These are phyloP conservation scores for Globisporangium viniferum DNA, from an alignment of 352 stramenopile species.

Conservation along the genomic window DNA sequence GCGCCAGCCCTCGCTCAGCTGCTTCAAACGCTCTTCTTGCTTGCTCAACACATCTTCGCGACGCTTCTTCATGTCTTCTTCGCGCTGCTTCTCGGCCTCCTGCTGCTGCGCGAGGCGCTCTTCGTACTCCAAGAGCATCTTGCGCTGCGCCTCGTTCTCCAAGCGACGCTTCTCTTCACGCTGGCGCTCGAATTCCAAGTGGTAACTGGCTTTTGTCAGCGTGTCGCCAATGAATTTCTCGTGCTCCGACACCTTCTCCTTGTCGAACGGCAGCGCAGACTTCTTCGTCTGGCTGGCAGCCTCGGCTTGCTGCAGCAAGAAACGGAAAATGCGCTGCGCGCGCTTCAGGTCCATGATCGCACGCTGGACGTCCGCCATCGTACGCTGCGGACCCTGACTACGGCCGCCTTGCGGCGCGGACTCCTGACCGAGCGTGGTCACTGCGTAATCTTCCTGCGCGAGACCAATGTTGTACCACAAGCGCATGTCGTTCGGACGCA, in stretches of 20 bases:
- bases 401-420: conserved; percentile 35
- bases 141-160: conserved; percentile 79
- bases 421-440: conserved; percentile 77
- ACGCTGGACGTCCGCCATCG: conserved; percentile 87
- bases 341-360: conserved; percentile 84
- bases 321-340: conserved; percentile 81
- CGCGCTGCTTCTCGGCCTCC: conserved; percentile 38
- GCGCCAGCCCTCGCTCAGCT: conserved; percentile 80
- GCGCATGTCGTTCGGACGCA: conserved; percentile 74
- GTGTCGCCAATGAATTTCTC: conserved; percentile 87
- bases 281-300: conserved; percentile 56
- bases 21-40: conserved; percentile 81
- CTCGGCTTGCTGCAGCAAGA: conserved; percentile 71
- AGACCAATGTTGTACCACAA: conserved; percentile 87
- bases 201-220: conserved; percentile 82
- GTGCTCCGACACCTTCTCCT: conserved; percentile 86
- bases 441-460: conserved; percentile 84
- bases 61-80: conserved; percentile 61
- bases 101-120: conserved; percentile 69
- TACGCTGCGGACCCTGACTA: conserved; percentile 56
- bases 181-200: conserved; percentile 88
- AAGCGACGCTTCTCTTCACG: conserved; percentile 81
- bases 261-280: conserved; percentile 68
- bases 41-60: conserved; percentile 72
- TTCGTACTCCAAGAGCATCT: conserved; percentile 80